Conservation (phyloP, 164 flowering plant species). For the Nymphaea colorata region DNA sequence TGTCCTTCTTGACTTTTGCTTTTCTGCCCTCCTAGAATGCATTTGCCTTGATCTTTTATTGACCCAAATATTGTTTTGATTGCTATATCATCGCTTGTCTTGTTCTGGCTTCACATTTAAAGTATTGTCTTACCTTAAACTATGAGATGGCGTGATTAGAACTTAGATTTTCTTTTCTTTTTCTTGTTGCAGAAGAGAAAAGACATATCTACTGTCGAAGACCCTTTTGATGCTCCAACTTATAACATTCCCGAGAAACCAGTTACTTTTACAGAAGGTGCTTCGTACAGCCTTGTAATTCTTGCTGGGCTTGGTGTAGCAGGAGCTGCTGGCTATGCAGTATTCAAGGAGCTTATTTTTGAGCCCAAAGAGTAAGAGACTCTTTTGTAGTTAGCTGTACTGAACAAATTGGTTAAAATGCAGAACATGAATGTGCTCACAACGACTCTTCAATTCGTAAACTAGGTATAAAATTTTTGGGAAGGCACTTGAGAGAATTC, state of each 20-base stretch:
- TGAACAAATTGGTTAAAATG: neutral
- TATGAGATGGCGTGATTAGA: neutral
- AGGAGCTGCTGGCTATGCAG: constrained; percentile 77
- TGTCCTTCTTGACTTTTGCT: neutral
- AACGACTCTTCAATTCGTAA: neutral
- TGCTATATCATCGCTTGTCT: neutral
- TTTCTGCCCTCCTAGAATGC: neutral
- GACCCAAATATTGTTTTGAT: neutral
- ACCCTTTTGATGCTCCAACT: constrained; percentile 88
- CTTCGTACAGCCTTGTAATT: constrained; percentile 72
- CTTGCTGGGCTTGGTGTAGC: constrained; percentile 89
- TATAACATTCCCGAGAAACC: constrained; percentile 96
- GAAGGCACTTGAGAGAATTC: constrained; percentile 69
- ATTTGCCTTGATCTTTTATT: too few species aligned
- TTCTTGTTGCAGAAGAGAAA: constrained; percentile 34
- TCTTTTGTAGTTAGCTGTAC: neutral
- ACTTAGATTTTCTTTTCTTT: neutral
- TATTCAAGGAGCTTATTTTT: constrained; percentile 77
- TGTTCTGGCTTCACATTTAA: neutral
- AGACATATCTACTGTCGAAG: constrained; percentile 66
- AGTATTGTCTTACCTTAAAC: neutral
- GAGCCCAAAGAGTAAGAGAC: constrained; percentile 78
- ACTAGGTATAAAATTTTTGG: constrained; percentile 86
- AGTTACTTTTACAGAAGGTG: constrained; percentile 85
- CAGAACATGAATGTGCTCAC: too few species aligned